Evolutionary conservation across 2,329 filamentous ascomycete genomes (phyloP).

Genomic region (Neofusicoccum sp.): DNA sequence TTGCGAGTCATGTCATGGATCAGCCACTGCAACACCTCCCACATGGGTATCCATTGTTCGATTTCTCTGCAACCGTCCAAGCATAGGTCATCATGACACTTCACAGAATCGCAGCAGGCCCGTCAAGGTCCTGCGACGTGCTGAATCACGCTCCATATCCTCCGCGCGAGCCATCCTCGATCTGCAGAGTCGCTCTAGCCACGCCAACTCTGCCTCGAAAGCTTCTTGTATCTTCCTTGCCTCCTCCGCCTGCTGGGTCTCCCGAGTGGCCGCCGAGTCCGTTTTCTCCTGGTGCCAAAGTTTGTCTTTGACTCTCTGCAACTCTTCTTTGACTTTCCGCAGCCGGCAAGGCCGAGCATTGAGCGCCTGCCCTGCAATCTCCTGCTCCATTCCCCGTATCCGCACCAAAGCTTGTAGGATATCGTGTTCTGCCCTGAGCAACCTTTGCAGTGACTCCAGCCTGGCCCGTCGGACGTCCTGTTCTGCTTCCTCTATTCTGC

Average conservation of each 20-base stretch:
- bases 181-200: not conserved
- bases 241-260: not conserved
- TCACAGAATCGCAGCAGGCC: not conserved
- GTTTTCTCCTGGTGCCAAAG: not conserved
- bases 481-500: not conserved
- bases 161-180: conserved; percentile 3
- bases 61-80: not conserved
- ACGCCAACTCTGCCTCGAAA: not conserved
- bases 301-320: not conserved
- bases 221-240: conserved; percentile 2
- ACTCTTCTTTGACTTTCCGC: conserved; percentile 11
- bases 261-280: not conserved
- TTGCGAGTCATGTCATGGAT: not conserved
- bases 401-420: not conserved
- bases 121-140: not conserved
- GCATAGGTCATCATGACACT: not conserved
- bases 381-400: conserved; percentile 3
- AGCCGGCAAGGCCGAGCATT: conserved; percentile 3
- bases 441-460: not conserved
- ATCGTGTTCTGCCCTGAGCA: not conserved
- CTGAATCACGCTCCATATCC: not conserved
- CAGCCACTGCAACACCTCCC: not conserved
- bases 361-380: conserved; percentile 15
- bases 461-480: not conserved
- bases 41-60: not conserved